These are phyloP conservation scores for Cryptococcus hybrid DNA, from an alignment of 1,284 basidiomycete genomes.

Conservation along the genomic window DNA sequence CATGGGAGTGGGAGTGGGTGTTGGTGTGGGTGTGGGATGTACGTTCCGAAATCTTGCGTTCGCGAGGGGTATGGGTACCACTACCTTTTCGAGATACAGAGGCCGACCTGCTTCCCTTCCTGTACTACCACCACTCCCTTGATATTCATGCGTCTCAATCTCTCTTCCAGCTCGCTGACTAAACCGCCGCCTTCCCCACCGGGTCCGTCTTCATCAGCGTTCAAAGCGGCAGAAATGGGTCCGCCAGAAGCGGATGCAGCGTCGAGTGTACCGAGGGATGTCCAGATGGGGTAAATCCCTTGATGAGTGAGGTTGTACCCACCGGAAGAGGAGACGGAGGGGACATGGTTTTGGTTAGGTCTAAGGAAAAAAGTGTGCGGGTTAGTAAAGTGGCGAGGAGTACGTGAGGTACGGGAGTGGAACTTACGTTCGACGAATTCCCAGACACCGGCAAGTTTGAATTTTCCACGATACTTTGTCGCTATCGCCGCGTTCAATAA, in stretches of 20 bases:
- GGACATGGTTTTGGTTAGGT: conserved; percentile 47
- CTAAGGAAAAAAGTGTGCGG: conserved; percentile 2
- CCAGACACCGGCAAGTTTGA: conserved; percentile 68
- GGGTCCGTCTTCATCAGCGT: no score
- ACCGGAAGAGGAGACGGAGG: conserved; percentile 52
- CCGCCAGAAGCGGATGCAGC: conserved; percentile 12
- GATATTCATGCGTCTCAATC: neutral
- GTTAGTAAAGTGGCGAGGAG: neutral
- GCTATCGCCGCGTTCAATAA: conserved; percentile 64
- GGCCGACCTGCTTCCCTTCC: neutral
- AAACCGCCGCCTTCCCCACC: no score
- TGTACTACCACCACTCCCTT: neutral
- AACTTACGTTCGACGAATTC: conserved; percentile 72
- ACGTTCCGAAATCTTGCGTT: neutral
- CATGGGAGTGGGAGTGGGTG: neutral
- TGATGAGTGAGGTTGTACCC: conserved; percentile 79
- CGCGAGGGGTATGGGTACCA: neutral
- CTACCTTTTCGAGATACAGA: neutral
- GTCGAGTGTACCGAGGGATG: conserved; percentile 56
- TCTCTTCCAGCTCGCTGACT: neutral
- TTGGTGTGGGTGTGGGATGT: neutral
- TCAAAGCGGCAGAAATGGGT: conserved; percentile 4
- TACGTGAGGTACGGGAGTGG: neutral
- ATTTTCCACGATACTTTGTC: conserved; percentile 52
- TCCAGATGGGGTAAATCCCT: conserved; percentile 78